These are phyloP conservation scores for Nepenthes mirabilis DNA, from an alignment of 148 eudicot genomes.

Conservation along the genomic window DNA sequence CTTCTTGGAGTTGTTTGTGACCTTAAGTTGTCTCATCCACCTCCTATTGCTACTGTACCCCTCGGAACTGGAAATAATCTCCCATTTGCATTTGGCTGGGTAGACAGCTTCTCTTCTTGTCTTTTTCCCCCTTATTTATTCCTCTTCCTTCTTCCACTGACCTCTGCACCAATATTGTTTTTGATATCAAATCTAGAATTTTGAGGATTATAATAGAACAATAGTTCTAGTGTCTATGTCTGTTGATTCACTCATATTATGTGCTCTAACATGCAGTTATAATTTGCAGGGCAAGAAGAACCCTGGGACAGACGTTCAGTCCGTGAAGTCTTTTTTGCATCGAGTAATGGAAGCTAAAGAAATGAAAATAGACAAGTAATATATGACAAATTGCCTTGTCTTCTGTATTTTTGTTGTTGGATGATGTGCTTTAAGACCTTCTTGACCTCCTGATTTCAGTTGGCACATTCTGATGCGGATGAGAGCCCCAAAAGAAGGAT, in stretches of 20 bases:
- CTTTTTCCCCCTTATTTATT: neutral
- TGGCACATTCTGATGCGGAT: constrained; percentile 97
- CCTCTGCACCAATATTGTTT: neutral
- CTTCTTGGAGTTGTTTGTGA: constrained; percentile 93
- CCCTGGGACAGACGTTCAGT: constrained; percentile 63
- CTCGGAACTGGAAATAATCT: constrained; percentile 97
- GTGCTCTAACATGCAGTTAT: neutral
- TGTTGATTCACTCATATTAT: neutral
- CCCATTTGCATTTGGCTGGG: constrained; percentile 98
- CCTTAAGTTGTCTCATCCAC: constrained; percentile 69
- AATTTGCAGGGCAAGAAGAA: constrained; percentile 79
- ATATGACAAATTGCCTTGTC: neutral
- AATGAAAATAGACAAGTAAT: constrained; percentile 91
- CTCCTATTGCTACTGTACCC: constrained; percentile 91
- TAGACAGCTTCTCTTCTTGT: constrained; percentile 11
- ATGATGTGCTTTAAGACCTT: neutral
- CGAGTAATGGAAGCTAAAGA: constrained; percentile 65
- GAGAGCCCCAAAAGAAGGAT: constrained; percentile 49
- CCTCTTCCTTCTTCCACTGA: neutral
- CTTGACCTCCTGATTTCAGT: constrained; percentile 15
- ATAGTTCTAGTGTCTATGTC: too few relatives aligned
- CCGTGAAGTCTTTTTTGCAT: constrained; percentile 58
- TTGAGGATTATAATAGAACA: neutral
- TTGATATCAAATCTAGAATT: neutral
- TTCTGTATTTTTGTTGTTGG: neutral